Conservation (phyloP, 2,329 filamentous ascomycete species). For the Aspergillus fischeri region DNA sequence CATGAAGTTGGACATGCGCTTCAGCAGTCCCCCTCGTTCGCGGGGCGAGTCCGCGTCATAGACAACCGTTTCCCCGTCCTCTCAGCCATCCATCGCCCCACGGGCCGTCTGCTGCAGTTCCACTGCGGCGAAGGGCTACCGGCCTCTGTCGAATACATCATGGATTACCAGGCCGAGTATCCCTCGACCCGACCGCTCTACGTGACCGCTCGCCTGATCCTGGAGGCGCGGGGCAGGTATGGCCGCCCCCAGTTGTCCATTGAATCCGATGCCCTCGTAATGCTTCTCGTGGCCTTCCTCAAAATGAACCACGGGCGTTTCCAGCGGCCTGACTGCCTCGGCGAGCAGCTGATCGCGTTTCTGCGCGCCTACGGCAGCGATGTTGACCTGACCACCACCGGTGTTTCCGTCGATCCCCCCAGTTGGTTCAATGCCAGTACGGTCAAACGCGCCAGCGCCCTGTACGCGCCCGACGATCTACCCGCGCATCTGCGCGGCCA, state of each 20-base stretch:
- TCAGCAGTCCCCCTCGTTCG: slow-evolving; percentile 17
- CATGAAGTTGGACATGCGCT: slow-evolving; percentile 20
- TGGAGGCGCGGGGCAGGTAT: slow-evolving; percentile 49
- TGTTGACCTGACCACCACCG: slow-evolving; percentile 44
- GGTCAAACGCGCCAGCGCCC: slow-evolving; percentile 11
- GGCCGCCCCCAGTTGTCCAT: slow-evolving; percentile 49
- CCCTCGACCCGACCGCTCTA: slow-evolving; percentile 50
- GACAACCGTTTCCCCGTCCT: slow-evolving; percentile 30
- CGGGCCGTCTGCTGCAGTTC: slow-evolving; percentile 52
- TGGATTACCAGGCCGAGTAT: slow-evolving; percentile 46
- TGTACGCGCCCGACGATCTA: slow-evolving; percentile 5
- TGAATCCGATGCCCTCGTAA: slow-evolving; percentile 52
- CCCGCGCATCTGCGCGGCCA: slow-evolving; percentile 35
- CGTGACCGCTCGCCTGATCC: slow-evolving; percentile 45
- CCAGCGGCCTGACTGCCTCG: slow-evolving; percentile 29
- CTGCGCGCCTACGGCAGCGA: slow-evolving; percentile 46
- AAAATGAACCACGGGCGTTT: slow-evolving; percentile 39
- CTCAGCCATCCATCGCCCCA: slow-evolving; percentile 39
- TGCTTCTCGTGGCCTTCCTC: slow-evolving; percentile 55
- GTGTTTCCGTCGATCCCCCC: slow-evolving; percentile 49
- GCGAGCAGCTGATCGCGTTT: slow-evolving; percentile 45
- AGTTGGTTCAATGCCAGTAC: slow-evolving; percentile 35
- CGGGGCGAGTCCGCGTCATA: slow-evolving; percentile 12
- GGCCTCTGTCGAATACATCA: slow-evolving; percentile 41
- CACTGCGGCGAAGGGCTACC: slow-evolving; percentile 42